Percentiles rank a stretch among this genome's conserved stretches.
These are phyloP conservation scores for Beauveria scarabaeidicola DNA, from an alignment of 2,329 filamentous ascomycete species.

Conservation along the genomic window DNA sequence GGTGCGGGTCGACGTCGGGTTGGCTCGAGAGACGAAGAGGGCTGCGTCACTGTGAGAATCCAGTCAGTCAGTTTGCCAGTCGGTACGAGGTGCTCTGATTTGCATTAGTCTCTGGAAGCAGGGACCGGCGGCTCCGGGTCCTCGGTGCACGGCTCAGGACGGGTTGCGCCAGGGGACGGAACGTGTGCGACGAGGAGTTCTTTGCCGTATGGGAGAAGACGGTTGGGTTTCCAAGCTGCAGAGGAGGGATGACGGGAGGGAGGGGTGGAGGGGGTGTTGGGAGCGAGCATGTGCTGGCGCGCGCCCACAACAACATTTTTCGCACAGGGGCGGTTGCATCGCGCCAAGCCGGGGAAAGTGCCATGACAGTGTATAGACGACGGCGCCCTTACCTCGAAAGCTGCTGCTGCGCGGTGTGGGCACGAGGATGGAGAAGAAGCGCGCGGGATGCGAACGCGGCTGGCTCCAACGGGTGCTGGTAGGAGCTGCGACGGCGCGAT, in stretches of 20 bases:
- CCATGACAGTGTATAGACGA: not conserved
- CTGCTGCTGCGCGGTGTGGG: not conserved
- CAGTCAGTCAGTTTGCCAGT: not conserved
- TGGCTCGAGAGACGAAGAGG: not conserved
- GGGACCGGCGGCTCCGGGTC: slow-evolving; percentile 1
- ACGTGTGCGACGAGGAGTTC: not conserved
- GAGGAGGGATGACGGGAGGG: not conserved
- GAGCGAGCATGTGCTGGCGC: slow-evolving; percentile 3
- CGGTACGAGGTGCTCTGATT: slow-evolving; percentile 1
- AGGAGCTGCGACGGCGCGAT: not conserved
- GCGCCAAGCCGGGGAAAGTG: not conserved
- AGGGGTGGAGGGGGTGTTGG: slow-evolving; percentile 10
- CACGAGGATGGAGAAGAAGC: not conserved
- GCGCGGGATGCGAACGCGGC: not conserved
- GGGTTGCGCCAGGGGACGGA: not conserved
- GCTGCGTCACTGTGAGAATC: slow-evolving; percentile 3
- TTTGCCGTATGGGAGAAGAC: not conserved
- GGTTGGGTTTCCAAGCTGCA: slow-evolving; percentile 8
- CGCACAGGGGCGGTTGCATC: not conserved
- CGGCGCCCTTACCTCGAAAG: not conserved
- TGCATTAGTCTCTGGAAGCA: slow-evolving; percentile 1
- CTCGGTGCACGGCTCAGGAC: not conserved
- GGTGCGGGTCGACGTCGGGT: slow-evolving; percentile 8
- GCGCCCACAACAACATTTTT: not conserved
- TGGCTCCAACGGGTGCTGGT: not conserved